phyloP scores from a whole-genome alignment of 176 grass and related monocot species.

The Phyllostachys edulis region DNA sequence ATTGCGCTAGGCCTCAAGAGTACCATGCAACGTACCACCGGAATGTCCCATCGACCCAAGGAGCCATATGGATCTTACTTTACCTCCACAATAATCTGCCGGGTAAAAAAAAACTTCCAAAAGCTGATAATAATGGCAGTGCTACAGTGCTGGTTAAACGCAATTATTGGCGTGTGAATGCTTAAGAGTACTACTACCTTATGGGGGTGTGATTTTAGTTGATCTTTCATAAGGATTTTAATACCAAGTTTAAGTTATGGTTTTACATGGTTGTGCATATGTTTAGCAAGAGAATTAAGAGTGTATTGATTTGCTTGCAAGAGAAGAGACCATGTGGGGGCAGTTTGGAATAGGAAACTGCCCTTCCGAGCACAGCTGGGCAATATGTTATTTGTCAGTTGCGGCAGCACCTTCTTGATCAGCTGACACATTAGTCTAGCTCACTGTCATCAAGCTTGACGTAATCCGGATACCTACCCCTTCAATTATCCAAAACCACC shows the following conservation, averaged over 20 bases:
- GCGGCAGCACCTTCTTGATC: neutral
- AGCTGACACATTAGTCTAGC: neutral
- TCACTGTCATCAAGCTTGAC: slow-evolving; percentile 25
- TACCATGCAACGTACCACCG: neutral
- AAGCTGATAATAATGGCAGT: neutral
- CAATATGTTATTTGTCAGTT: neutral
- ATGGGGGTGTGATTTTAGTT: neutral
- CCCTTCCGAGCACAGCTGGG: neutral
- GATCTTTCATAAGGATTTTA: neutral
- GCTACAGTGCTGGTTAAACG: neutral
- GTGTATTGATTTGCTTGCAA: neutral
- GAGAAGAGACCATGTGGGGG: slow-evolving; percentile 5
- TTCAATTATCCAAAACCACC: slow-evolving; percentile 6
- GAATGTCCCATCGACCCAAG: neutral
- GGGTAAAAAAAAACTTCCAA: neutral
- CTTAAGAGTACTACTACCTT: neutral
- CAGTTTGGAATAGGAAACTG: neutral
- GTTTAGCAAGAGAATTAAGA: neutral
- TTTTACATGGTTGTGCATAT: neutral
- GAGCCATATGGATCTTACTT: slow-evolving; percentile 6
- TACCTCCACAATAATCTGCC: slow-evolving; percentile 17
- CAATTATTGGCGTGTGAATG: neutral
- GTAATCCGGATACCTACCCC: slow-evolving; percentile 27
- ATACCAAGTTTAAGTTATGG: neutral
- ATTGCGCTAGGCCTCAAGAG: neutral